These are phyloP conservation scores for Flaveria linearis DNA, from an alignment of 129 eudicot species.

Conservation along the genomic window DNA sequence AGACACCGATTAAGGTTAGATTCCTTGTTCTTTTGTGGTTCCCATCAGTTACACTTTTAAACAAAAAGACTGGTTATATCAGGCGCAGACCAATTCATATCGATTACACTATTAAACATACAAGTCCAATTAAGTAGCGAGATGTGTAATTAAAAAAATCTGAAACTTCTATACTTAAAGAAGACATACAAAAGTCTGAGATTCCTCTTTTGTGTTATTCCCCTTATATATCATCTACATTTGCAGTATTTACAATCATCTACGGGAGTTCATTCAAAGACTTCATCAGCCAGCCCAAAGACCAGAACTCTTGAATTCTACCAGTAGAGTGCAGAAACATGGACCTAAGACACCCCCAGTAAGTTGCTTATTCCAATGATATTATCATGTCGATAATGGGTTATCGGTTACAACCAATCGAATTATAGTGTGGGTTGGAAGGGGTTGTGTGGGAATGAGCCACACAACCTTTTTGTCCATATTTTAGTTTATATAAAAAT, in stretches of 20 bases:
- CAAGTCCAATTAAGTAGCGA: too few species aligned
- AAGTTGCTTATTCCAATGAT: constrained; percentile 35
- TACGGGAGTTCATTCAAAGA: constrained; percentile 52
- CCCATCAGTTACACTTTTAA: too few species aligned
- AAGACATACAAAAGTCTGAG: too few species aligned
- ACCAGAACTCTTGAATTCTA: constrained; percentile 24
- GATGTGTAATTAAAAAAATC: too few species aligned
- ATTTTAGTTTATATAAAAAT: not conserved
- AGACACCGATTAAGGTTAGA: constrained; percentile 88
- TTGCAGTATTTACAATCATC: constrained; percentile 77
- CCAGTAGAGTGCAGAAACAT: constrained; percentile 26
- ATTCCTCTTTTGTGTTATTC: too few species aligned
- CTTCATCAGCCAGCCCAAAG: constrained; percentile 44
- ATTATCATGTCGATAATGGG: not conserved
- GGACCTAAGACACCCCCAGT: constrained; percentile 42
- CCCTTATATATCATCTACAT: not conserved
- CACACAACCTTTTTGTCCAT: too few species aligned
- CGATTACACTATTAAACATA: too few species aligned
- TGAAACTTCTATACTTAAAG: too few species aligned
- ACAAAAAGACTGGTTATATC: too few species aligned
- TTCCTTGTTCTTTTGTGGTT: not conserved
- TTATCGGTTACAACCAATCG: not conserved
- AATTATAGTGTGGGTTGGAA: not conserved
- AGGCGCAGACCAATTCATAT: too few species aligned
- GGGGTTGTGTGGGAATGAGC: not conserved